Conservation (phyloP, 768 basidiomycete genomes). For the Rhizopogon roseolus region DNA sequence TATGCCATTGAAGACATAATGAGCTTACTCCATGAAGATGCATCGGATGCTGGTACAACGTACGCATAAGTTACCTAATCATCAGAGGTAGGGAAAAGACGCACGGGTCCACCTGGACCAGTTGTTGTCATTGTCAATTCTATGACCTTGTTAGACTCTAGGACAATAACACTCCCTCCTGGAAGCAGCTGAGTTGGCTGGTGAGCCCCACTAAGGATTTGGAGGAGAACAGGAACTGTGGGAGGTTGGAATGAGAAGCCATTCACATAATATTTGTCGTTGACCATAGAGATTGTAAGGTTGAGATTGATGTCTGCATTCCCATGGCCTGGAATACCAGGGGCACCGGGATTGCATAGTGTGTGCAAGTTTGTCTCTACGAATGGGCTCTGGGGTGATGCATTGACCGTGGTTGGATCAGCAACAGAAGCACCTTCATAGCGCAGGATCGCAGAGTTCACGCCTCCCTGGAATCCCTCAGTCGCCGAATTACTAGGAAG, state of each 20-base stretch:
- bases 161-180: conserved; percentile 15
- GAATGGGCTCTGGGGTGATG: conserved; percentile 18
- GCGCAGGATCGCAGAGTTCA: conserved; percentile 52
- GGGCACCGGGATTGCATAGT: conserved; percentile 25
- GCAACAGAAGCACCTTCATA: conserved; percentile 36
- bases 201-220: conserved; percentile 37
- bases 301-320: conserved; percentile 37
- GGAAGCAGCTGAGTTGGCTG: conserved; percentile 23
- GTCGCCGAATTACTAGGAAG: conserved; percentile 18
- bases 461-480: conserved; percentile 30
- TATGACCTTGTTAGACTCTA: conserved; percentile 23
- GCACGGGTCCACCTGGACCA: background rate
- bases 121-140: conserved; percentile 13
- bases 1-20: background rate
- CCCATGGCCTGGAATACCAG: conserved; percentile 33
- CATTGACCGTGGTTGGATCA: conserved; percentile 35
- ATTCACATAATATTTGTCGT: conserved; percentile 11
- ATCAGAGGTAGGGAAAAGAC: background rate
- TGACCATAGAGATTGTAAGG: conserved; percentile 4
- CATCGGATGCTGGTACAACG: conserved; percentile 32
- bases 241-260: conserved; percentile 18
- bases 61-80: background rate
- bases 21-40: conserved; percentile 38
- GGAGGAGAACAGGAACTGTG: conserved; percentile 37
- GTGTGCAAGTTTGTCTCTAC: conserved; percentile 25